These are phyloP conservation scores for Carex arenaria DNA, from an alignment of 202 grass and related monocot genomes.

Conservation along the genomic window DNA sequence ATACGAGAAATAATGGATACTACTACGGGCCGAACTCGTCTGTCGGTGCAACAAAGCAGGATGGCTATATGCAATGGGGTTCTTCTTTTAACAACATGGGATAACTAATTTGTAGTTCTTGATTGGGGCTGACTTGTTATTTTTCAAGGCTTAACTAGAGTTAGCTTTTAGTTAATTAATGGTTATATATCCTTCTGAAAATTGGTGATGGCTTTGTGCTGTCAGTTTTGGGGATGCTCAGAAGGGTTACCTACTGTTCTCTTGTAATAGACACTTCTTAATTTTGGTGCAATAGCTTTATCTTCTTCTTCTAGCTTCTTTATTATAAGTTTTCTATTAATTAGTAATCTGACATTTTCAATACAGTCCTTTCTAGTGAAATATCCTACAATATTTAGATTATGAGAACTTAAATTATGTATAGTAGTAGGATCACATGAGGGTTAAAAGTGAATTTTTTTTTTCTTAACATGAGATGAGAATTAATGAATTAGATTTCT, in stretches of 20 bases:
- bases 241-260: slow-evolving; percentile 25
- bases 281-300: slow-evolving; percentile 11
- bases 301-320: not conserved
- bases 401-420: not conserved
- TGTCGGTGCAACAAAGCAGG: slow-evolving; percentile 46
- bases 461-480: not conserved
- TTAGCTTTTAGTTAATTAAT: slow-evolving; percentile 21
- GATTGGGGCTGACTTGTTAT: slow-evolving; percentile 36
- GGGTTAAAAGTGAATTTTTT: too few species aligned
- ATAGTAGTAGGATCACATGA: too few species aligned
- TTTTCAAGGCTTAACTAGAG: slow-evolving; percentile 20
- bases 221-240: slow-evolving; percentile 84
- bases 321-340: not conserved
- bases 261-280: slow-evolving; percentile 12
- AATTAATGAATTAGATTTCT: not conserved
- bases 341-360: not conserved
- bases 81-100: slow-evolving; percentile 69
- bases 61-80: slow-evolving; percentile 65
- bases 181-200: slow-evolving; percentile 46
- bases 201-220: slow-evolving; percentile 64
- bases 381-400: too few species aligned
- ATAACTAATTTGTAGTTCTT: slow-evolving; percentile 24
- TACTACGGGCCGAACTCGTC: slow-evolving; percentile 61
- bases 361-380: not conserved
- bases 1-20: slow-evolving; percentile 53